Conservation (phyloP, 2,329 filamentous ascomycete genomes). For the Lasiodiplodia gonubiensis region DNA sequence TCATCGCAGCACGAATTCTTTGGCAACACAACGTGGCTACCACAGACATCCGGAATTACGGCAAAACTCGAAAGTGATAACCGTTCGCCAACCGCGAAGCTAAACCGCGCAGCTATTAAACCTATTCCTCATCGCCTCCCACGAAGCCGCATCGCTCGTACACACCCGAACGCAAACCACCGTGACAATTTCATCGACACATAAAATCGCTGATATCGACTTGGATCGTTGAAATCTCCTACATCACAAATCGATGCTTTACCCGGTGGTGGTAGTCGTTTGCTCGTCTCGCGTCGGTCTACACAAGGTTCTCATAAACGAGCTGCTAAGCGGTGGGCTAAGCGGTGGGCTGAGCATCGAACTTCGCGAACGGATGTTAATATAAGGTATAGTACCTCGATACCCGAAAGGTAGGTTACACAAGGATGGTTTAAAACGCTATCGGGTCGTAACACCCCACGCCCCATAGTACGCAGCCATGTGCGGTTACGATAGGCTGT, state of each 20-base stretch:
- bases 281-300: background rate
- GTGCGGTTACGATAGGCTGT: background rate
- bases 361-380: background rate
- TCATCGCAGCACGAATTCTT: background rate
- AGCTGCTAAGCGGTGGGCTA: background rate
- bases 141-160: background rate
- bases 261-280: background rate
- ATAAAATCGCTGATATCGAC: background rate
- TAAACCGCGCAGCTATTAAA: background rate
- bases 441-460: background rate
- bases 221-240: background rate
- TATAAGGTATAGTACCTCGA: background rate
- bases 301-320: background rate
- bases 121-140: background rate
- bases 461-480: background rate
- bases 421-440: background rate
- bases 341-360: background rate
- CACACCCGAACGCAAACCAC: background rate
- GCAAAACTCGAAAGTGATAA: too few relatives aligned
- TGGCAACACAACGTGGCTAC: rapidly evolving
- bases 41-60: background rate
- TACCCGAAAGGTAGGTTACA: background rate
- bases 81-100: background rate
- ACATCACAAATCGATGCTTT: background rate
- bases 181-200: background rate